Conservation (phyloP, 768 basidiomycete genomes). For the Tricholoma hemisulphureum region DNA sequence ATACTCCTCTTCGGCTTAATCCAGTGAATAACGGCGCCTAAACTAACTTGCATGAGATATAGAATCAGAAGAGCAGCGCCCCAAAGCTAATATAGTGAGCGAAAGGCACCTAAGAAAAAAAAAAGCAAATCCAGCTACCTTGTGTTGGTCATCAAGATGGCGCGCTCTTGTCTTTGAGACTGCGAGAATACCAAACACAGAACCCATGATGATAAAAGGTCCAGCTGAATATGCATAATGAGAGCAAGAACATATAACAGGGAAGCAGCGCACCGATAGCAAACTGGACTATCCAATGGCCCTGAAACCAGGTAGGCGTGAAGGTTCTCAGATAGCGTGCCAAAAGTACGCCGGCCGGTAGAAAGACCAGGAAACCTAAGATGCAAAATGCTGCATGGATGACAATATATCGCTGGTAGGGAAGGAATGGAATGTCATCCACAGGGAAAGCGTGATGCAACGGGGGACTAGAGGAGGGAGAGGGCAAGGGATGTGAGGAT, state of each 20-base stretch:
- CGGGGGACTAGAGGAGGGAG: slow-evolving; percentile 12
- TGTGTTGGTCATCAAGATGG: slow-evolving; percentile 48
- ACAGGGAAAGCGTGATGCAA: slow-evolving; percentile 13
- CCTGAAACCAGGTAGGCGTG: slow-evolving; percentile 49
- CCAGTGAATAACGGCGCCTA: slow-evolving; percentile 56
- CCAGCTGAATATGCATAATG: slow-evolving; percentile 35
- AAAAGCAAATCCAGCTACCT: slow-evolving; percentile 29
- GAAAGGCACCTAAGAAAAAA: not conserved
- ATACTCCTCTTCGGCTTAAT: slow-evolving; percentile 40
- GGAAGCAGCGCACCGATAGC: slow-evolving; percentile 36
- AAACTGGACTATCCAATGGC: slow-evolving; percentile 52
- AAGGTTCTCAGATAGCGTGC: slow-evolving; percentile 55
- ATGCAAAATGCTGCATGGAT: slow-evolving; percentile 53
- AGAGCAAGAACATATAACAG: not conserved
- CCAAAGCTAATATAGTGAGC: slow-evolving; percentile 29
- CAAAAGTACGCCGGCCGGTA: slow-evolving; percentile 52
- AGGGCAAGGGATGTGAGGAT: slow-evolving; percentile 18
- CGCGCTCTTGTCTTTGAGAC: slow-evolving; percentile 31
- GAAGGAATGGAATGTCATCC: slow-evolving; percentile 38
- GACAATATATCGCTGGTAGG: slow-evolving; percentile 49
- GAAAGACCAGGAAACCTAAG: slow-evolving; percentile 50
- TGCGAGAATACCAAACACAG: slow-evolving; percentile 43
- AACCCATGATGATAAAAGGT: slow-evolving; percentile 40
- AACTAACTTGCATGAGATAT: slow-evolving; percentile 45
- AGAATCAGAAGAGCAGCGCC: slow-evolving; percentile 51